These are phyloP conservation scores for Pleurotus pulmonarius DNA, from an alignment of 768 basidiomycete genomes.

Conservation along the genomic window DNA sequence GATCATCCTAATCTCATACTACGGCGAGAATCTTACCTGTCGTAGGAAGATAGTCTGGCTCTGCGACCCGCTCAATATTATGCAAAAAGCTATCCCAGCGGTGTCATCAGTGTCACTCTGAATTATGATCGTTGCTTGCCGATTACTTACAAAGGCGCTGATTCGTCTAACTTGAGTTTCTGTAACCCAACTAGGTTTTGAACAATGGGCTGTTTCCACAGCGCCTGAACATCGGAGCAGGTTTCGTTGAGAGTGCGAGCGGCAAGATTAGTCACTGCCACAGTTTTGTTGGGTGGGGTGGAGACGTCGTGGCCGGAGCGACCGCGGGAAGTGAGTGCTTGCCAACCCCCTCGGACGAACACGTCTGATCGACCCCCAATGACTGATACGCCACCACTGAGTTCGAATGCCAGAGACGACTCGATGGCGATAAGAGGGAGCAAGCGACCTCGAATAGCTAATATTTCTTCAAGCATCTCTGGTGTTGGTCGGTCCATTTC, in stretches of 20 bases:
- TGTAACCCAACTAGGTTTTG: conserved; percentile 50
- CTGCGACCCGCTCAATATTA: conserved; percentile 59
- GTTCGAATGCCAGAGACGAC: conserved; percentile 61
- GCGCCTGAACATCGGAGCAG: conserved; percentile 49
- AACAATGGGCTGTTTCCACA: conserved; percentile 73
- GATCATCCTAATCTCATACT: not conserved
- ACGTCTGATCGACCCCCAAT: conserved; percentile 58
- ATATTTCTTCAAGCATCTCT: conserved; percentile 36
- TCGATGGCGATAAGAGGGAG: conserved; percentile 66
- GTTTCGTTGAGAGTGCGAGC: conserved; percentile 49
- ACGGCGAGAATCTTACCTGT: conserved; percentile 40
- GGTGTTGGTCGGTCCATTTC: conserved; percentile 16
- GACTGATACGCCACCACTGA: conserved; percentile 62
- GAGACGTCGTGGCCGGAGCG: conserved; percentile 29
- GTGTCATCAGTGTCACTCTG: not conserved
- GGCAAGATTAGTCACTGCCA: conserved; percentile 48
- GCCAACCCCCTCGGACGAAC: conserved; percentile 73
- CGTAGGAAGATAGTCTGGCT: conserved; percentile 67
- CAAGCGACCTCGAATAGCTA: conserved; percentile 49
- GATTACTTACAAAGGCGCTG: conserved; percentile 62
- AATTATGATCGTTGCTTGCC: conserved; percentile 11
- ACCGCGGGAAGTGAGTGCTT: conserved; percentile 46
- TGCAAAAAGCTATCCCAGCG: conserved; percentile 56
- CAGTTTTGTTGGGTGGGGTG: conserved; percentile 15
- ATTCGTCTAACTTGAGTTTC: conserved; percentile 70